These are phyloP conservation scores for Macadamia integrifolia DNA, from an alignment of 164 flowering plant species.

Conservation along the genomic window DNA sequence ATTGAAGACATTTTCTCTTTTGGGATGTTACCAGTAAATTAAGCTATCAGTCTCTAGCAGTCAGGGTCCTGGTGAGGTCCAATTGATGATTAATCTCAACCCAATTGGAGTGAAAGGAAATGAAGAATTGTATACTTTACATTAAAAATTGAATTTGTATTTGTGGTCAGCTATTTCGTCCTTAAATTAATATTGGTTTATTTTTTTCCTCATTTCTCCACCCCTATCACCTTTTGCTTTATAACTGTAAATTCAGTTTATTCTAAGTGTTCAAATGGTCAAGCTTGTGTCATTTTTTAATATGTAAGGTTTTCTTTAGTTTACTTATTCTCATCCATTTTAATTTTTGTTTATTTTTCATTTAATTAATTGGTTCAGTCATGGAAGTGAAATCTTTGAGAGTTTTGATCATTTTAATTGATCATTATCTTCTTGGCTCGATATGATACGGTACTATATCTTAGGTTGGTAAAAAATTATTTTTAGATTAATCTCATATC, in stretches of 20 bases:
- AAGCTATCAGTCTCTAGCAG: neutral
- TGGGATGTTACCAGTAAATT: slow-evolving; percentile 15
- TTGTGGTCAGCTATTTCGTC: neutral
- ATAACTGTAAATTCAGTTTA: neutral
- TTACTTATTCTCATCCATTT: too few relatives aligned
- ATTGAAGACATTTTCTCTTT: slow-evolving; percentile 32
- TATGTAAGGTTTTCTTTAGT: too few relatives aligned
- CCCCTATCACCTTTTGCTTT: neutral
- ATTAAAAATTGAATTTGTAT: neutral
- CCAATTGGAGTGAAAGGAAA: too few relatives aligned
- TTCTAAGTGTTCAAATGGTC: neutral
- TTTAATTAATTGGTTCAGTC: too few relatives aligned
- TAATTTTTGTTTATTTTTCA: too few relatives aligned
- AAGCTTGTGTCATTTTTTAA: neutral
- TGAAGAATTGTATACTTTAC: neutral
- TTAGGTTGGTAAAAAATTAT: too few relatives aligned
- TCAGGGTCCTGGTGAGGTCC: neutral
- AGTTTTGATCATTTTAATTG: too few relatives aligned
- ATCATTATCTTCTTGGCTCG: too few relatives aligned
- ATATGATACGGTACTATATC: too few relatives aligned
- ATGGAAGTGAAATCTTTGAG: too few relatives aligned
- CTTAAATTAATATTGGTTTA: neutral
- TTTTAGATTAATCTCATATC: too few relatives aligned
- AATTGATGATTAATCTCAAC: too few relatives aligned
- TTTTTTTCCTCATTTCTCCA: neutral